A percentile compares a stretch with the other conserved stretches of the same genome.
Conservation (phyloP, 768 basidiomycete genomes). For the Lanmaoa pseudosensibilis region DNA sequence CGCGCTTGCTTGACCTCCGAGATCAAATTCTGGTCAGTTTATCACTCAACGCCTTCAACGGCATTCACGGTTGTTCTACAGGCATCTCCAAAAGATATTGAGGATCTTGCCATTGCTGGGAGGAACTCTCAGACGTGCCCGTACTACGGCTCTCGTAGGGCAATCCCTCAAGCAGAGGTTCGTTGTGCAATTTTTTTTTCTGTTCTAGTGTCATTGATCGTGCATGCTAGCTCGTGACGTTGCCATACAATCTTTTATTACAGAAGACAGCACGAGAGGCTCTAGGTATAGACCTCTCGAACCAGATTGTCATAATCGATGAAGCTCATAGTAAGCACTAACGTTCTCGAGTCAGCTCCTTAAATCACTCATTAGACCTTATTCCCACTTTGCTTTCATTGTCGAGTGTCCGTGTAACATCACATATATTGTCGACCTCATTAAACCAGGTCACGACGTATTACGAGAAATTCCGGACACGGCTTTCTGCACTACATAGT, state of each 20-base stretch:
- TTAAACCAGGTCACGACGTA: slow-evolving; percentile 77
- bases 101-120: slow-evolving; percentile 81
- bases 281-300: slow-evolving; percentile 78
- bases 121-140: slow-evolving; percentile 73
- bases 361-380: slow-evolving; percentile 56
- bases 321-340: slow-evolving; percentile 87
- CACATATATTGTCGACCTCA: slow-evolving; percentile 56
- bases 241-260: slow-evolving; percentile 92
- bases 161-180: slow-evolving; percentile 90
- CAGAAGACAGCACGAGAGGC: slow-evolving; percentile 82
- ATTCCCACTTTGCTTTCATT: slow-evolving; percentile 88
- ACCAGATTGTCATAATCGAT: slow-evolving; percentile 88
- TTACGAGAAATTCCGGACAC: slow-evolving; percentile 71
- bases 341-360: not conserved
- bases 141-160: slow-evolving; percentile 87
- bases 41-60: not conserved
- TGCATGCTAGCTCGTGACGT: slow-evolving; percentile 66
- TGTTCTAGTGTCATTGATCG: not conserved
- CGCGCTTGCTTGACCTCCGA: slow-evolving; percentile 73
- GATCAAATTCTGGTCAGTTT: slow-evolving; percentile 75
- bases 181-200: slow-evolving; percentile 8
- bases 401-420: slow-evolving; percentile 68
- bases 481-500: slow-evolving; percentile 69
- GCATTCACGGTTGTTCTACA: slow-evolving; percentile 29
- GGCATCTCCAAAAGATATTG: slow-evolving; percentile 92